phyloP scores from a whole-genome alignment of 2,329 filamentous ascomycete genomes.

The Fusarium oligoseptatum region DNA sequence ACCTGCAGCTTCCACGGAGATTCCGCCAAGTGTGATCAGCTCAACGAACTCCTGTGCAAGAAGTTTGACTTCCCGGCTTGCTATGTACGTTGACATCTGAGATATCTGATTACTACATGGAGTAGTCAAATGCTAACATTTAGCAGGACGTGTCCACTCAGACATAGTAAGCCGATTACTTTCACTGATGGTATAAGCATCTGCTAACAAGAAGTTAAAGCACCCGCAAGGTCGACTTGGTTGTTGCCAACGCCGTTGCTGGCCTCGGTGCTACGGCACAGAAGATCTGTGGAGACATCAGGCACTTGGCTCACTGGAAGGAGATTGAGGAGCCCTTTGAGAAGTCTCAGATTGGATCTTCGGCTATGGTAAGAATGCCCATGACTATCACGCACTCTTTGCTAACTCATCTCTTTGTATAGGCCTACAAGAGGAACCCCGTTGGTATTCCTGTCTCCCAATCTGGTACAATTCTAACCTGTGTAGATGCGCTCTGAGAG shows the following conservation, averaged over 20 bases:
- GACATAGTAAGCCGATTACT: conserved; percentile 49
- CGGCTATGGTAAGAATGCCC: neutral
- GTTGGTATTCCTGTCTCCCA: neutral
- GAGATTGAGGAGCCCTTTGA: conserved; percentile 87
- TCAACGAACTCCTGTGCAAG: conserved; percentile 68
- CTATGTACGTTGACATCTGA: conserved; percentile 49
- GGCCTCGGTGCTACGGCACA: conserved; percentile 82
- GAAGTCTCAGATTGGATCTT: conserved; percentile 17
- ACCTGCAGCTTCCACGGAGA: conserved; percentile 59
- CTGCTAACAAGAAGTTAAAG: neutral
- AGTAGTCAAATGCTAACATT: neutral
- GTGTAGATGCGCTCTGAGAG: conserved; percentile 61
- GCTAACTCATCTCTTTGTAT: neutral
- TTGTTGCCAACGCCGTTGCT: conserved; percentile 83
- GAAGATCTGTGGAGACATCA: conserved; percentile 80
- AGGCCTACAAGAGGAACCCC: conserved; percentile 15
- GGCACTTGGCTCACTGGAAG: conserved; percentile 81
- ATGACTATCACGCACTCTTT: neutral
- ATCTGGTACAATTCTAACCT: neutral
- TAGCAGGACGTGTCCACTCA: conserved; percentile 70
- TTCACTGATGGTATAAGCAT: neutral
- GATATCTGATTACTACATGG: neutral
- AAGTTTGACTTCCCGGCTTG: conserved; percentile 66
- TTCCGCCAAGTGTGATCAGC: conserved; percentile 62
- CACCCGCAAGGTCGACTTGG: conserved; percentile 84